These are phyloP conservation scores for Talaromyces sp. DNA, from an alignment of 2,329 filamentous ascomycete genomes.

Conservation along the genomic window DNA sequence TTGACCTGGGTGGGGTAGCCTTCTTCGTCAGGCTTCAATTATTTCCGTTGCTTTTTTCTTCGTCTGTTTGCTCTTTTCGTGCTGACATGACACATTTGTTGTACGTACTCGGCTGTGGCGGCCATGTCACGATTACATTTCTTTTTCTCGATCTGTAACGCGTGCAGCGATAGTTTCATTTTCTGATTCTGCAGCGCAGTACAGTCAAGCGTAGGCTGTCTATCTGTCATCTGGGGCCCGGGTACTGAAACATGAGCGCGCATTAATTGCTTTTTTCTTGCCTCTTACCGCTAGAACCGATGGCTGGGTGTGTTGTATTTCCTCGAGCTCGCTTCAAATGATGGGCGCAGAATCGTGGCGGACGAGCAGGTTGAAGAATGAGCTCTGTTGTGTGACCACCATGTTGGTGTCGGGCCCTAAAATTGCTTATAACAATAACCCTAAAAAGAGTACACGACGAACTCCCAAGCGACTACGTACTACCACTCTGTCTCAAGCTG, in stretches of 20 bases:
- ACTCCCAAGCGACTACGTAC: background rate
- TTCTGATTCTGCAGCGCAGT: background rate
- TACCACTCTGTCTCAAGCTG: background rate
- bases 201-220: background rate
- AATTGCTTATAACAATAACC: background rate
- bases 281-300: background rate
- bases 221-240: background rate
- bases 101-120: constrained; percentile 8
- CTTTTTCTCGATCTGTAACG: background rate
- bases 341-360: constrained; percentile 2
- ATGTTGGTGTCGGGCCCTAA: background rate
- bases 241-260: background rate
- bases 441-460: background rate
- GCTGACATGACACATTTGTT: background rate
- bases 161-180: background rate
- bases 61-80: background rate
- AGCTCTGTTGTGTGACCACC: constrained; percentile 7
- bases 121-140: constrained; percentile 7
- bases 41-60: background rate
- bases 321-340: constrained; percentile 6
- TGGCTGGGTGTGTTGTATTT: background rate
- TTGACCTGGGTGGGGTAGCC: constrained; percentile 11
- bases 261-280: background rate
- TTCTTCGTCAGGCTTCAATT: constrained; percentile 15
- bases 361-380: background rate